Base-by-base conservation (phyloP, 345 rosid genomes). In the Citropsis articulata region DNA sequence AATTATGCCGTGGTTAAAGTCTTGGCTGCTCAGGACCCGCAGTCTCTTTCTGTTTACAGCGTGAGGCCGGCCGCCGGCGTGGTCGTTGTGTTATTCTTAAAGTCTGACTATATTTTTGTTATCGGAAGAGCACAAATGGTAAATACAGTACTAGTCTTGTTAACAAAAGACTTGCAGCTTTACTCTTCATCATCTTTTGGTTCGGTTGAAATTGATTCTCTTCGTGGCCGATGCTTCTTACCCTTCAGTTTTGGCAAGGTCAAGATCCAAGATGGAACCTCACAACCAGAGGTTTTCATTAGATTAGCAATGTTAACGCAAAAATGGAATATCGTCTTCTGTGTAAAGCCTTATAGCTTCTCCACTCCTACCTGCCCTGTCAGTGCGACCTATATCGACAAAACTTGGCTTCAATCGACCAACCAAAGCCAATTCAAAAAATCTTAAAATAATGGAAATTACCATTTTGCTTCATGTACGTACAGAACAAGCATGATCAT, bases 311-410 rank as follows among this genome's bases (percentile, higher is more conserved):
- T 89, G 84, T 90, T 96, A 9, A 9, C 97, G 89, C 75, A 94
- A 73, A 81, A 70, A 87, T 28, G 93, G 92, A 74, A 92, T 85
- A 81, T 96, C 97, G 53, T 88, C 90, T 86, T 94, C 97, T 1
- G 95, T 90, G 81, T 94, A 91, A 57, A 90, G 87, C 7, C 98
- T 94, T 71, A 96, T 81, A 7, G 95, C 97, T 89, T 94, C 97
- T 77, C 99, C 98, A 4, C 78, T 85, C 83, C 99, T 88, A 75
- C 98, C 97, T 24, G 99, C 97, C 85, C 99, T 87, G 62, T 98
- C 97, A 0, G 97, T 89, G 73, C 99, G 92, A 40, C 97, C 98
- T 95, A 66, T 83, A 72, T 9, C 19, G 18, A 35, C 67, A 71
- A 59, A 7, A 42, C 66, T 66, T 57, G 16, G 16, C 62, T 75